Percentiles rank a stretch among this genome's conserved stretches.
Conservation (phyloP, 495 filamentous ascomycete species). For the Trichoderma asperelloides region DNA sequence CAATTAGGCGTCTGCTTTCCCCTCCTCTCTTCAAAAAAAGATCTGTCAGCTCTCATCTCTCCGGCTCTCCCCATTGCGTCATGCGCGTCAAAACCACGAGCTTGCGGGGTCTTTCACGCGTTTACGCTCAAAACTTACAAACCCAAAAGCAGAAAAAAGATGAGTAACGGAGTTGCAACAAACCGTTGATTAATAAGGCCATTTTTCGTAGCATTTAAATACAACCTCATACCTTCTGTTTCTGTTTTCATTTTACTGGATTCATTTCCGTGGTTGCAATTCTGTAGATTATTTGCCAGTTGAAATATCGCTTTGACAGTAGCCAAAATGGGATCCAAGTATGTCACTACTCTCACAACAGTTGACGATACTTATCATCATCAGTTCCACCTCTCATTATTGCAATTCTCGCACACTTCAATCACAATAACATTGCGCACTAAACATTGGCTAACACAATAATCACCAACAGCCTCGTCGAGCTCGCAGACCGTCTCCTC, state of each 20-base stretch:
- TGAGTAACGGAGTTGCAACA: background rate
- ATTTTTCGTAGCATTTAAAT: background rate
- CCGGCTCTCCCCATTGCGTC: background rate
- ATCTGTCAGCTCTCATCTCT: background rate
- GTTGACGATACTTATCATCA: background rate
- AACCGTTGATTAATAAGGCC: too few species aligned
- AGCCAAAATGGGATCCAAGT: background rate
- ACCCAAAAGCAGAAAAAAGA: background rate
- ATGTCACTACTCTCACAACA: background rate
- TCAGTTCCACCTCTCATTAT: background rate
- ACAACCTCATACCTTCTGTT: background rate
- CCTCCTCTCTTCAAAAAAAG: too few species aligned
- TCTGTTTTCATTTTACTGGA: background rate
- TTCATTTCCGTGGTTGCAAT: background rate
- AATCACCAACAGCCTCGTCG: conserved; percentile 12
- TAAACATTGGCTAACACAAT: background rate
- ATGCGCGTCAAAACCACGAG: background rate
- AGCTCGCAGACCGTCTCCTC: conserved; percentile 20
- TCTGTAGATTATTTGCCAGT: background rate
- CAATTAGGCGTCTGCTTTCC: background rate
- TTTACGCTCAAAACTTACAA: background rate
- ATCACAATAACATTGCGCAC: background rate
- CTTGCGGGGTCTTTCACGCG: background rate
- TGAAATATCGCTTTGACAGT: background rate
- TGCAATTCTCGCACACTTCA: background rate